Evolutionary conservation across 208 protist species (phyloP).

Genomic region (Sergeia podlipaevii): DNA sequence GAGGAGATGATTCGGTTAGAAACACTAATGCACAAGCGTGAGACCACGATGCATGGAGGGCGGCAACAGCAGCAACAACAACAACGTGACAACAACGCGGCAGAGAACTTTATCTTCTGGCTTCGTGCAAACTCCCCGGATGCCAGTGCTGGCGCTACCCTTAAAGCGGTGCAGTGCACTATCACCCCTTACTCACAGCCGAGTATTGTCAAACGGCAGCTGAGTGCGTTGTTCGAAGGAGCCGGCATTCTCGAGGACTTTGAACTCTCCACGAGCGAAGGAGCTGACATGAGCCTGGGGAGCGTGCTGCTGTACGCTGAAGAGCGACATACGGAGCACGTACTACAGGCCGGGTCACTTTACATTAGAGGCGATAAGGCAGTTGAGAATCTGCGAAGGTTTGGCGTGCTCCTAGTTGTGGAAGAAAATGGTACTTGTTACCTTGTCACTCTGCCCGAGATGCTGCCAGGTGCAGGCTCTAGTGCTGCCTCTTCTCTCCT

Average conservation of each 20-base stretch:
- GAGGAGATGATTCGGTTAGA: constrained; percentile 85
- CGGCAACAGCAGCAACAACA: too few species aligned
- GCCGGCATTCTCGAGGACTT: constrained; percentile 73
- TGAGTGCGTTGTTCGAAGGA: constrained; percentile 53
- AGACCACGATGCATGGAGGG: constrained; percentile 1
- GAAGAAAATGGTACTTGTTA: constrained; percentile 62
- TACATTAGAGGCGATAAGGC: constrained; percentile 76
- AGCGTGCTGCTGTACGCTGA: constrained; percentile 66
- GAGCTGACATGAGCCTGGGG: constrained; percentile 55
- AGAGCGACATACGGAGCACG: constrained; percentile 59
- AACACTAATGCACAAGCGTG: constrained; percentile 66
- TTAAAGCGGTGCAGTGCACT: constrained; percentile 46
- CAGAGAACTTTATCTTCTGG: constrained; percentile 74
- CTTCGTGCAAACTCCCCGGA: constrained; percentile 4
- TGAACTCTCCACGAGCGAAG: constrained; percentile 33
- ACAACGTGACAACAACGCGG: neutral
- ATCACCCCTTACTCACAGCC: constrained; percentile 48
- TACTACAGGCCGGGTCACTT: constrained; percentile 46
- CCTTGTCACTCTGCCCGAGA: constrained; percentile 79
- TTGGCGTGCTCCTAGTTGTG: constrained; percentile 67
- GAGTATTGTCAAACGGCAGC: constrained; percentile 58
- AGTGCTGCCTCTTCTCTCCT: constrained; percentile 15
- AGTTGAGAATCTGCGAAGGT: constrained; percentile 66
- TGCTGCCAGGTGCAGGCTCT: constrained; percentile 8
- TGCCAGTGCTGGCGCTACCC: neutral